Conservation (phyloP, 2,329 filamentous ascomycete genomes). For the Fusarium acutatum region DNA sequence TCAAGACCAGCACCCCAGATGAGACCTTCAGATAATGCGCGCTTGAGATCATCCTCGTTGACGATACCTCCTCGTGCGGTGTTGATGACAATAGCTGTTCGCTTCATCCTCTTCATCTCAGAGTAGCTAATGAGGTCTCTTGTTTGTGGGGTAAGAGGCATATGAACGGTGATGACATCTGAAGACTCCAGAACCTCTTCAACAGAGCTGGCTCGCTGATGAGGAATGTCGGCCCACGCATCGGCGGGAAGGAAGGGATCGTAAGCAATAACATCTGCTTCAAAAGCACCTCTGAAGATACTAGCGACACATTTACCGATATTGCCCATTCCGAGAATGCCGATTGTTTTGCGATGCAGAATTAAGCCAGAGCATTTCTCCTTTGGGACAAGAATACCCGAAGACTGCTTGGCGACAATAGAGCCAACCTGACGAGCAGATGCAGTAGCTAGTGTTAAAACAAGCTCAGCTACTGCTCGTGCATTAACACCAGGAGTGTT, state of each 20-base stretch:
- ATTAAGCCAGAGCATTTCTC: slow-evolving; percentile 52
- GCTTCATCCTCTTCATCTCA: slow-evolving; percentile 49
- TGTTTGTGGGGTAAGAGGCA: slow-evolving; percentile 48
- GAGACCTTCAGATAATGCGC: slow-evolving; percentile 44
- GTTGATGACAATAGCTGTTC: slow-evolving; percentile 51
- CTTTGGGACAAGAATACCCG: slow-evolving; percentile 46
- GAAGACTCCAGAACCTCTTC: slow-evolving; percentile 45
- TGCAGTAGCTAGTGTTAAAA: slow-evolving; percentile 47
- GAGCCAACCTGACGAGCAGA: slow-evolving; percentile 46
- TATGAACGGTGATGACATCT: slow-evolving; percentile 50
- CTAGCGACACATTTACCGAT: slow-evolving; percentile 48
- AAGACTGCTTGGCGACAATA: slow-evolving; percentile 44
- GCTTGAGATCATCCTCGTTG: slow-evolving; percentile 47
- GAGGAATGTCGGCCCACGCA: slow-evolving; percentile 47
- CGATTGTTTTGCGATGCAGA: slow-evolving; percentile 46
- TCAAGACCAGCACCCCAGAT: slow-evolving; percentile 53
- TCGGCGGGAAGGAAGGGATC: slow-evolving; percentile 46
- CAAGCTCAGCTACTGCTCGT: slow-evolving; percentile 52
- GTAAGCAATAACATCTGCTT: slow-evolving; percentile 47
- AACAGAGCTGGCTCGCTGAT: slow-evolving; percentile 41
- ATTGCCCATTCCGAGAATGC: slow-evolving; percentile 52
- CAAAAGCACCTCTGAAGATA: slow-evolving; percentile 49
- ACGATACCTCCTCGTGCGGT: slow-evolving; percentile 52
- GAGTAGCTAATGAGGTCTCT: slow-evolving; percentile 43
- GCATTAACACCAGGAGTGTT: slow-evolving; percentile 58